Conservation (phyloP, 1,139 yeast species). For the Candida freyschussii region DNA sequence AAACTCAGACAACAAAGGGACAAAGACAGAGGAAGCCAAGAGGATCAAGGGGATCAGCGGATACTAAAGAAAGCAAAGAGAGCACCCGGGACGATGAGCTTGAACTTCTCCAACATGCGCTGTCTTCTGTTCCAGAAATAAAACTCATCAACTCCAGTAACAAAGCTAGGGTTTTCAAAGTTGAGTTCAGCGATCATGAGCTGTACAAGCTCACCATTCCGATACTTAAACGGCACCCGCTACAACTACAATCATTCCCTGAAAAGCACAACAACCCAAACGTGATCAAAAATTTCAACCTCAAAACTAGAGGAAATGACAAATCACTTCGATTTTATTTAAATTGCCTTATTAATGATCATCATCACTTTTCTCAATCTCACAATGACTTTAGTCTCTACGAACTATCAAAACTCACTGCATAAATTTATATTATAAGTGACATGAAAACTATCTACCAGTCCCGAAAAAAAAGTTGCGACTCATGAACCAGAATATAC, state of each 20-base stretch:
- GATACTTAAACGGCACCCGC: constrained; percentile 9
- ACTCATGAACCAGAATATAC: no score
- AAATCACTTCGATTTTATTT: constrained; percentile 14
- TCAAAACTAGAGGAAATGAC: constrained; percentile 12
- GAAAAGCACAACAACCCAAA: constrained; percentile 9
- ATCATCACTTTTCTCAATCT: constrained; percentile 12
- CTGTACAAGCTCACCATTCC: constrained; percentile 19
- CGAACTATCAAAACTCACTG: no score
- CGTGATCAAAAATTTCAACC: constrained; percentile 18
- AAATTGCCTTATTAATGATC: constrained; percentile 20
- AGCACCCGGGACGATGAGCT: constrained; percentile 15
- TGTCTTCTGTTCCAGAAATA: constrained; percentile 10
- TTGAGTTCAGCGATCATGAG: constrained; percentile 11
- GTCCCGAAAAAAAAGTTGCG: no score
- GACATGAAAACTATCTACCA: no score
- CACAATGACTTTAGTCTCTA: constrained; percentile 15
- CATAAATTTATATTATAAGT: no score
- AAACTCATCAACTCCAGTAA: constrained; percentile 18
- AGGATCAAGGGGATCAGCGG: background rate
- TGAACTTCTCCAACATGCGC: constrained; percentile 6
- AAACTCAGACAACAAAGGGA: constrained; percentile 1
- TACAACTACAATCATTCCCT: constrained; percentile 13
- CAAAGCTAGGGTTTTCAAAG: constrained; percentile 17
- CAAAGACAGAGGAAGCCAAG: background rate
- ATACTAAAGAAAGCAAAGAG: constrained; percentile 1